phyloP scores from a whole-genome alignment of 352 stramenopile genomes.

The Phytophthora sojae region DNA sequence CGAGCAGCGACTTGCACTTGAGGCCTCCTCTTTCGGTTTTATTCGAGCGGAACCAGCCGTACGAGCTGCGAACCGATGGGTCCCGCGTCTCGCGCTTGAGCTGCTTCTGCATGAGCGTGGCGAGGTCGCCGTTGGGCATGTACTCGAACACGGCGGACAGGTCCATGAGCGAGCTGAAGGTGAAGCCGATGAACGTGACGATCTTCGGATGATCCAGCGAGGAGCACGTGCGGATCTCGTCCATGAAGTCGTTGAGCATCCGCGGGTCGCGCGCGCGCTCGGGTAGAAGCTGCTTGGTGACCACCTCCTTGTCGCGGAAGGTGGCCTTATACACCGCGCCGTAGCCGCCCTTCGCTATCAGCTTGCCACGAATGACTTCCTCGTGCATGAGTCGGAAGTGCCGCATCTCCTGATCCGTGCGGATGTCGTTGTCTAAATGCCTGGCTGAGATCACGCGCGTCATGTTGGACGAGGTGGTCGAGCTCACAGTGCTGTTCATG shows the following conservation, averaged over 20 bases:
- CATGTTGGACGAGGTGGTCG: conserved; percentile 16
- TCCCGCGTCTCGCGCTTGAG: conserved; percentile 42
- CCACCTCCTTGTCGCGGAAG: conserved; percentile 45
- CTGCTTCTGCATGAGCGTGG: conserved; percentile 45
- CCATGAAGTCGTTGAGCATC: conserved; percentile 57
- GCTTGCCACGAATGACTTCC: conserved; percentile 48
- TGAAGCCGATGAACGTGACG: conserved; percentile 63
- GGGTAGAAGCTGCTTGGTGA: conserved; percentile 57
- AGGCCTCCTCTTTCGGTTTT: conserved; percentile 29
- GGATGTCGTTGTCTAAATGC: conserved; percentile 69
- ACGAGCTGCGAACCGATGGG: conserved; percentile 30
- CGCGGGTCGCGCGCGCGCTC: conserved; percentile 37
- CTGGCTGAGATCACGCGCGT: conserved; percentile 15
- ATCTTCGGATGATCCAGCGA: conserved; percentile 56
- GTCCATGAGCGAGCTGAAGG: conserved; percentile 61
- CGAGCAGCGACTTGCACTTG: conserved; percentile 50
- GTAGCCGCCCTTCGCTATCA: conserved; percentile 67
- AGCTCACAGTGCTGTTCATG: conserved; percentile 21
- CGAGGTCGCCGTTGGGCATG: conserved; percentile 54
- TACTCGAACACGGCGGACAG: conserved; percentile 62
- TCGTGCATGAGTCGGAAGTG: conserved; percentile 58
- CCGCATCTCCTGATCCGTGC: conserved; percentile 65
- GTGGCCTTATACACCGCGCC: conserved; percentile 65
- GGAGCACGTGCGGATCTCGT: conserved; percentile 54
- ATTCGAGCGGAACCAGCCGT: conserved; percentile 40